Evolutionary conservation across 2,329 filamentous ascomycete genomes (phyloP).

Genomic region (Pseudohalonectria lignicola): DNA sequence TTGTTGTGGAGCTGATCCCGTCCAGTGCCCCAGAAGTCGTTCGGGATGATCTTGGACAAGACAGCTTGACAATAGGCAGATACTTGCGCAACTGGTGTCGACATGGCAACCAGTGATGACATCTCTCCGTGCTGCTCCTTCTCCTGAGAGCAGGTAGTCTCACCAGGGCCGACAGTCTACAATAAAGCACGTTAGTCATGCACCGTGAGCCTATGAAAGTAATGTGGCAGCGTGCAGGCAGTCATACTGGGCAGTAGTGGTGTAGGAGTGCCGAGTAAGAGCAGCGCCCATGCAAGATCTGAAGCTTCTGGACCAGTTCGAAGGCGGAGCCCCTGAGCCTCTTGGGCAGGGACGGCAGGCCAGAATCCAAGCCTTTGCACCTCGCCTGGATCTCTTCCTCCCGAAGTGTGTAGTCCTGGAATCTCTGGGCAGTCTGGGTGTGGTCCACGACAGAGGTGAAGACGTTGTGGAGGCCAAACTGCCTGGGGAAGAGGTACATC

Average conservation of each 20-base stretch:
- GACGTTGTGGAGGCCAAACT: constrained; percentile 87
- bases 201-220: too few species aligned
- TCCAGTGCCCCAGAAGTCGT: constrained; percentile 60
- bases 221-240: too few species aligned
- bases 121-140: not conserved
- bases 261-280: constrained; percentile 69
- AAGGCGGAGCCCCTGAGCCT: constrained; percentile 53
- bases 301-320: constrained; percentile 55
- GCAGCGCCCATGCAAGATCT: constrained; percentile 61
- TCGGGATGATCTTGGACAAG: constrained; percentile 61
- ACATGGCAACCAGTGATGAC: constrained; percentile 49
- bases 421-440: constrained; percentile 56
- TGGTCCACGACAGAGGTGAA: constrained; percentile 62
- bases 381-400: constrained; percentile 63
- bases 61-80: constrained; percentile 81
- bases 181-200: too few species aligned
- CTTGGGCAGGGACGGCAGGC: constrained; percentile 40
- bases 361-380: constrained; percentile 15
- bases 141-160: not conserved
- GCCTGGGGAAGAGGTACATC: constrained; percentile 88
- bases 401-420: constrained; percentile 77
- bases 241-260: constrained; percentile 64
- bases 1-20: constrained; percentile 48
- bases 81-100: constrained; percentile 56
- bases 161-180: too few species aligned